phyloP scores from a whole-genome alignment of 176 grass and related monocot genomes.

The Echinochloa phyllopogon region DNA sequence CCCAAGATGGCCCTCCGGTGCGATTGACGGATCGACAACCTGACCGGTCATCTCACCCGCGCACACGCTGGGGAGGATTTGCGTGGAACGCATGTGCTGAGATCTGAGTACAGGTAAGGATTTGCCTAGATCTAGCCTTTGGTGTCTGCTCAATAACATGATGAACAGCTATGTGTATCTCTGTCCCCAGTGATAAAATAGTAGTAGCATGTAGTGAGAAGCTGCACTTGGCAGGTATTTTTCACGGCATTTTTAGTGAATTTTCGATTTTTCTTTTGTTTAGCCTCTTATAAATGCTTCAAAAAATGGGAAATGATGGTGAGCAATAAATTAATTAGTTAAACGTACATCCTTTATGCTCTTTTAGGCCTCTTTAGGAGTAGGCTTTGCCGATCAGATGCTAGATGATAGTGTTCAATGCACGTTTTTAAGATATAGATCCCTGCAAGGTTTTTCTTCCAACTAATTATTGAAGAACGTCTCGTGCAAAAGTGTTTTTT shows the following conservation, averaged over 20 bases:
- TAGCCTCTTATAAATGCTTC: not conserved
- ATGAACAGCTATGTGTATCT: conserved; percentile 35
- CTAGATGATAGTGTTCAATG: not conserved
- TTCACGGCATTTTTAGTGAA: not conserved
- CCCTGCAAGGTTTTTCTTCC: not conserved
- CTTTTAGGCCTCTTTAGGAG: not conserved
- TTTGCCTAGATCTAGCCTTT: conserved; percentile 27
- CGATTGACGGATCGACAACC: conserved; percentile 7
- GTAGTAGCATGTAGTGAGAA: not conserved
- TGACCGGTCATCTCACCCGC: not conserved
- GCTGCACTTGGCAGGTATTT: not conserved
- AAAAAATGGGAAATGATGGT: not conserved
- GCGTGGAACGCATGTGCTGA: conserved; percentile 41
- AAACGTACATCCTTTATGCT: not conserved
- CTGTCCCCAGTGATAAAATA: conserved; percentile 11
- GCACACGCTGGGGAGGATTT: conserved; percentile 8
- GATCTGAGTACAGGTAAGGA: conserved; percentile 49
- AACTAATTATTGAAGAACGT: not conserved
- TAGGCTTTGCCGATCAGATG: not conserved
- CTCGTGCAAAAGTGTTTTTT: not conserved
- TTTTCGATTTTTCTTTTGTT: not conserved
- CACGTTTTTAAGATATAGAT: not conserved
- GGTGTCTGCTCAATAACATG: conserved; percentile 14
- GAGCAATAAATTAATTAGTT: not conserved
- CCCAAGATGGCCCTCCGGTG: conserved; percentile 14